A percentile compares a stretch with the other conserved stretches of the same genome.
Evolutionary conservation across 768 basidiomycete species (phyloP).

Genomic region (Postia placenta): DNA sequence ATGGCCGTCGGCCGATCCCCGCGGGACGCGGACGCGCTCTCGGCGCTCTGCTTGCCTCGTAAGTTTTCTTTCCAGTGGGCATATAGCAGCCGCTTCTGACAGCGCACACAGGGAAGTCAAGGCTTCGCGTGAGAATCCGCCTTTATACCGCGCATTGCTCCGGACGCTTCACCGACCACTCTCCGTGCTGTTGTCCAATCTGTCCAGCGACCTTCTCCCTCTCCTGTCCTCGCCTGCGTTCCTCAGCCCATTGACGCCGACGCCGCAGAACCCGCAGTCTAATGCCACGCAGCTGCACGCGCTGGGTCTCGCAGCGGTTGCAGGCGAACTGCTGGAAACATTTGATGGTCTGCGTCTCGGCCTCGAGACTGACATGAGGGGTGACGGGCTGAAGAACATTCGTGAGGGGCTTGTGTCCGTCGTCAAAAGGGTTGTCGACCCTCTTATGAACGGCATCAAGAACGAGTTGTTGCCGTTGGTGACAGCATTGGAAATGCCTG

Average conservation of each 20-base stretch:
- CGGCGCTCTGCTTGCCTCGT: slow-evolving; percentile 68
- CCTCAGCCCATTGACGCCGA: slow-evolving; percentile 43
- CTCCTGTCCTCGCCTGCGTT: slow-evolving; percentile 62
- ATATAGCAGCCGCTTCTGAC: slow-evolving; percentile 10
- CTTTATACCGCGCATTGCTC: slow-evolving; percentile 63
- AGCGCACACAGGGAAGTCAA: slow-evolving; percentile 54
- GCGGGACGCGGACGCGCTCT: slow-evolving; percentile 62
- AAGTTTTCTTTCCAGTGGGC: slow-evolving; percentile 27
- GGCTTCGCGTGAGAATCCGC: slow-evolving; percentile 54
- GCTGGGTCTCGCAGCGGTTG: slow-evolving; percentile 59
- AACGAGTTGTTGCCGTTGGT: slow-evolving; percentile 55
- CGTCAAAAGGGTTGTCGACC: slow-evolving; percentile 59
- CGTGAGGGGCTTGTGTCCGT: slow-evolving; percentile 68
- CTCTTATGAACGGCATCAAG: slow-evolving; percentile 56
- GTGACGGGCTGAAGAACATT: slow-evolving; percentile 62
- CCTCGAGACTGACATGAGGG: slow-evolving; percentile 51
- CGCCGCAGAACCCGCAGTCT: slow-evolving; percentile 36
- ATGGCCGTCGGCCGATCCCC: slow-evolving; percentile 70
- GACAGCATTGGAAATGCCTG: slow-evolving; percentile 46
- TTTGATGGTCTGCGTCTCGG: slow-evolving; percentile 67
- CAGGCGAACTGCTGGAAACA: slow-evolving; percentile 65
- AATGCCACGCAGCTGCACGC: slow-evolving; percentile 71
- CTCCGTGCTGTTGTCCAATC: slow-evolving; percentile 64
- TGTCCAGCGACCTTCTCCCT: slow-evolving; percentile 63
- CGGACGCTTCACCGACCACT: slow-evolving; percentile 72